phyloP scores from a whole-genome alignment of 2,329 filamentous ascomycete species.

The Epichloe elymi region DNA sequence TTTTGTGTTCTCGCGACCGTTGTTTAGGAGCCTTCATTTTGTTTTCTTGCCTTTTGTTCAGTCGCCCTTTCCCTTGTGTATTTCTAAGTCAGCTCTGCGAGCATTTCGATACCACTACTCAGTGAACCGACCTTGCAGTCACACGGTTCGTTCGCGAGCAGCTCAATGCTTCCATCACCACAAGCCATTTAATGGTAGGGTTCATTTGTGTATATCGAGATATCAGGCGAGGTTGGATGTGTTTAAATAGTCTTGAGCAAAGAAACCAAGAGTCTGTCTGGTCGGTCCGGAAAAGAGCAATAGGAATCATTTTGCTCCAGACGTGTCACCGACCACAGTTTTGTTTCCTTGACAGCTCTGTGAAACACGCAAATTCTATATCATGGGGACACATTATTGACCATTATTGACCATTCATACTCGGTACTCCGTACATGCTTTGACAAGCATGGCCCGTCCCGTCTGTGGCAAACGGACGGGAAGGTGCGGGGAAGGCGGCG shows the following conservation, averaged over 20 bases:
- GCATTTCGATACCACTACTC: neutral
- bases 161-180: neutral
- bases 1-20: neutral
- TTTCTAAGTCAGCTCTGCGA: neutral
- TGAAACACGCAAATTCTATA: neutral
- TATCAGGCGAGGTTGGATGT: neutral
- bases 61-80: neutral
- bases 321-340: neutral
- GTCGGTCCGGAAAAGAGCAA: neutral
- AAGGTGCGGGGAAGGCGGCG: slow-evolving; percentile 1
- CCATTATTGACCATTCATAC: neutral
- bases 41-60: neutral
- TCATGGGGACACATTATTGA: neutral
- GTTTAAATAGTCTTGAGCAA: neutral
- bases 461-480: neutral
- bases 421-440: no score
- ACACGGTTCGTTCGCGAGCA: neutral
- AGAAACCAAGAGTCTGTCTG: neutral
- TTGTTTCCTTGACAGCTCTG: neutral
- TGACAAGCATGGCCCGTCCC: no score
- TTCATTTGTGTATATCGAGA: neutral
- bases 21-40: neutral
- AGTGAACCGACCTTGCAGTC: neutral
- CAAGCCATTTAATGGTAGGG: neutral
- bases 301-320: neutral